Conservation (phyloP, 371 early-diverging fungal species). For the Batrachochytrium dendrobatidis region DNA sequence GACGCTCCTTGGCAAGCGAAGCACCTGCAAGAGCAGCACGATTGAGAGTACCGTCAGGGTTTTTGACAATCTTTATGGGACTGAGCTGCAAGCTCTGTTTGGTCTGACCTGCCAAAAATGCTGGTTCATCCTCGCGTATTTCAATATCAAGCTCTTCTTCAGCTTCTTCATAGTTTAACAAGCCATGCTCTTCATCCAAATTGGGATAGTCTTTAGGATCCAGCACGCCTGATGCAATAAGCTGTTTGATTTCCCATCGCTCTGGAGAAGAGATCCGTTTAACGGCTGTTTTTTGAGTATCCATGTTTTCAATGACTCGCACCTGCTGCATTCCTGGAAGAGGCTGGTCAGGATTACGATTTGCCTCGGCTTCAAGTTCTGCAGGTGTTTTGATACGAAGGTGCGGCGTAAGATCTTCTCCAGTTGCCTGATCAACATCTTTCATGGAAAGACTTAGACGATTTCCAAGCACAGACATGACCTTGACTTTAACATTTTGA, state of each 20-base stretch:
- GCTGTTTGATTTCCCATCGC: slow-evolving; percentile 93
- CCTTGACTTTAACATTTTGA: slow-evolving; percentile 84
- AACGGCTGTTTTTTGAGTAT: slow-evolving; percentile 46
- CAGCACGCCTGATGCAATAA: slow-evolving; percentile 89
- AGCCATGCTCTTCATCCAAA: slow-evolving; percentile 70
- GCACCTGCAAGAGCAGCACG: slow-evolving; percentile 91
- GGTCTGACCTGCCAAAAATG: slow-evolving; percentile 90
- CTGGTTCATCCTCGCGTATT: slow-evolving; percentile 89
- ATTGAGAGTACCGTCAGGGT: slow-evolving; percentile 93
- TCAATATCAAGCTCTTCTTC: slow-evolving; percentile 97
- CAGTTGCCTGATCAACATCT: slow-evolving; percentile 89
- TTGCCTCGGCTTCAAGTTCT: slow-evolving; percentile 56
- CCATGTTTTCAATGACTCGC: slow-evolving; percentile 48
- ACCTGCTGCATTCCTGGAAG: slow-evolving; percentile 33
- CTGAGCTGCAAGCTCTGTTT: slow-evolving; percentile 73
- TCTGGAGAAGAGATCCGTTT: slow-evolving; percentile 95
- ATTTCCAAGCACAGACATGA: slow-evolving; percentile 76
- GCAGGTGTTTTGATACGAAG: slow-evolving; percentile 42
- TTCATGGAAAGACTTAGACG: slow-evolving; percentile 84
- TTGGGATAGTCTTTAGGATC: slow-evolving; percentile 81
- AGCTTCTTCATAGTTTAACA: slow-evolving; percentile 67
- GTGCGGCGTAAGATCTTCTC: slow-evolving; percentile 63
- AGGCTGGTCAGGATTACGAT: slow-evolving; percentile 61
- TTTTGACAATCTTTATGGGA: slow-evolving; percentile 95
- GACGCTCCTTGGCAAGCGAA: slow-evolving; percentile 85